Evolutionary conservation across 495 filamentous ascomycete species (phyloP), one percentile per base, ranked within the genome.

Genomic region (Cercophora newfieldiana): DNA sequence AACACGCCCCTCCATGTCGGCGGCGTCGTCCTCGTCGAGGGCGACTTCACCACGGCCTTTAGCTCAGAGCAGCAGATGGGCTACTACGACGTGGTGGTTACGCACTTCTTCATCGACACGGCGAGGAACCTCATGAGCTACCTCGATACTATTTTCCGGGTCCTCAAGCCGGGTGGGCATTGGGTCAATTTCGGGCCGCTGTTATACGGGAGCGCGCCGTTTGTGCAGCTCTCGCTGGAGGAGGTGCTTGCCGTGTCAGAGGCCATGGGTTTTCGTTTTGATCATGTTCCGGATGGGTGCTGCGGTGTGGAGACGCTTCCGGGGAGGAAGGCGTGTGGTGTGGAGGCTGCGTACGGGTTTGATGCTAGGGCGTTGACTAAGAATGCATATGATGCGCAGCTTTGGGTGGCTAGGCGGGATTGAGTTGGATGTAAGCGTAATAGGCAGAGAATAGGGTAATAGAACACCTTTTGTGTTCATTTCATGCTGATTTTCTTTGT

Each of bases 81-180:
- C 1, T 61, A 54, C 26, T 83, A 77, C 57, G 77, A 84, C 28
- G 76, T 77, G 3, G 68, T 82, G 4, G 77, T 81, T 0, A 81
- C 81, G 0, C 71, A 83, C 25, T 84, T 84, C 69, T 83, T 84
- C 71, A 80, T 84, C 63, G 81, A 84, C 68, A 84, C 81, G 7
- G 81, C 81, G 1, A 73, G 77, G 16, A 82, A 83, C 55, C 65
- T 83, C 5, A 68, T 80, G 33, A 66, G 69, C 10, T 84, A 83
- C 61, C 65, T 83, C 2, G 77, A 80, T 49, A 82, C 71, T 1
- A 82, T 83, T 28, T 69, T 74, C 29, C 71, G 71, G 3, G 26
- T 79, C 2, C 76, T 84, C 6, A 67, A 66, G 22, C 73, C 75
- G 7, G 77, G 76, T 0, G 81, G 82, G 1, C 47, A 69, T 21